Conservation (phyloP, 2,329 filamentous ascomycete species). For the Aspergillus quadrilineatus region DNA sequence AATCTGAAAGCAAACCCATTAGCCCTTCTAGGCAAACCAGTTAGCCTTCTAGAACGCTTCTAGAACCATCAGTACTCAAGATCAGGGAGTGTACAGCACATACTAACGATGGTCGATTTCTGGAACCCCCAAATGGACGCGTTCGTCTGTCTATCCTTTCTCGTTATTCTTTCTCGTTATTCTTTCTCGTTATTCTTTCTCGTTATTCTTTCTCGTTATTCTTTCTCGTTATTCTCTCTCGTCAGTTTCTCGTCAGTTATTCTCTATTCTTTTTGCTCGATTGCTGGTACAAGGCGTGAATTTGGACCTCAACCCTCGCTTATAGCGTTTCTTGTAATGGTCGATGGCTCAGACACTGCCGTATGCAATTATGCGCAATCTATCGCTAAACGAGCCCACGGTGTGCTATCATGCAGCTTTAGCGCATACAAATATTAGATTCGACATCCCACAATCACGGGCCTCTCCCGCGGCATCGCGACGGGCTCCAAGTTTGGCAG, state of each 20-base stretch:
- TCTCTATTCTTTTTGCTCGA: background rate
- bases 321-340: background rate
- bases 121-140: background rate
- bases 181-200: too few relatives aligned
- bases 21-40: background rate
- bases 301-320: background rate
- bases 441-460: background rate
- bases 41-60: too few relatives aligned
- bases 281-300: background rate
- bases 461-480: background rate
- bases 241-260: too few relatives aligned
- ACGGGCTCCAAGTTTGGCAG: background rate
- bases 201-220: too few relatives aligned
- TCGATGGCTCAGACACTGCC: background rate
- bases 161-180: too few relatives aligned
- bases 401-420: background rate
- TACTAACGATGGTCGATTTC: background rate
- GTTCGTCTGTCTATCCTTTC: too few relatives aligned
- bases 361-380: too few relatives aligned
- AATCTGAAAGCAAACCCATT: slow-evolving; percentile 7
- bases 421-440: background rate
- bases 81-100: background rate
- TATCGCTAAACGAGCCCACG: background rate
- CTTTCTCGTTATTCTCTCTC: too few relatives aligned
- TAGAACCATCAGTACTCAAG: too few relatives aligned